Conservation (phyloP, 1,284 basidiomycete genomes). For the Tylopilus orsonianus region DNA sequence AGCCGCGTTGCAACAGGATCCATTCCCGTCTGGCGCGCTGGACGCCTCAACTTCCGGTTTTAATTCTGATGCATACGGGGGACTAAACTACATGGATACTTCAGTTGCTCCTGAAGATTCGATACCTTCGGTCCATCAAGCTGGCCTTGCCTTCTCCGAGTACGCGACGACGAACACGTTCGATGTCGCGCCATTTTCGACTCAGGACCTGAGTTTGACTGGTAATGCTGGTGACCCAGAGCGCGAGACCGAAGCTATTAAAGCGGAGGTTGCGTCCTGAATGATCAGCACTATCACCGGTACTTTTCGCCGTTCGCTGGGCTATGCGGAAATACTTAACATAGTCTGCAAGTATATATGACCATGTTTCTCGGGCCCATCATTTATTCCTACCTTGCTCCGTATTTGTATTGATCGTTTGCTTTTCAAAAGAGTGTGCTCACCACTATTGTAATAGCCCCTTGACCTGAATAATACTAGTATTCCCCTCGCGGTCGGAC, state of each 20-base stretch:
- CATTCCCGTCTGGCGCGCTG: constrained; percentile 60
- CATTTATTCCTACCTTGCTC: constrained; percentile 39
- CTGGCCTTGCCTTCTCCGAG: constrained; percentile 64
- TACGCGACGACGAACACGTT: constrained; percentile 62
- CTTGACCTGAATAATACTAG: constrained; percentile 34
- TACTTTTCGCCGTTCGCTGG: constrained; percentile 26
- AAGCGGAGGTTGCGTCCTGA: constrained; percentile 43
- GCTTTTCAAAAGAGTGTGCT: constrained; percentile 33
- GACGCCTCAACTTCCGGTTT: constrained; percentile 61
- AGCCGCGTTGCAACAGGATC: constrained; percentile 74
- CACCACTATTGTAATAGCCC: constrained; percentile 34
- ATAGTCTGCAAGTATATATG: constrained; percentile 36
- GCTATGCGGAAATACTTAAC: constrained; percentile 33
- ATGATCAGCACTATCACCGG: constrained; percentile 19
- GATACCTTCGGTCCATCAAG: constrained; percentile 51
- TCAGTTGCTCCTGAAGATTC: constrained; percentile 60
- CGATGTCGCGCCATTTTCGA: constrained; percentile 62
- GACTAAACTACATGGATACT: constrained; percentile 74
- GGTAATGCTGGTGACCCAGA: constrained; percentile 56
- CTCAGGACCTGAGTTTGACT: constrained; percentile 64
- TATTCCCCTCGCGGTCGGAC: constrained; percentile 12
- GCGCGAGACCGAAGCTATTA: constrained; percentile 45
- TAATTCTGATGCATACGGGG: constrained; percentile 63
- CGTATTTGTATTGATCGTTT: constrained; percentile 36
- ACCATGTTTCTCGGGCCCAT: constrained; percentile 28